Evolutionary conservation across 495 filamentous ascomycete species (phyloP).

Genomic region (Aspergillus ostianus): DNA sequence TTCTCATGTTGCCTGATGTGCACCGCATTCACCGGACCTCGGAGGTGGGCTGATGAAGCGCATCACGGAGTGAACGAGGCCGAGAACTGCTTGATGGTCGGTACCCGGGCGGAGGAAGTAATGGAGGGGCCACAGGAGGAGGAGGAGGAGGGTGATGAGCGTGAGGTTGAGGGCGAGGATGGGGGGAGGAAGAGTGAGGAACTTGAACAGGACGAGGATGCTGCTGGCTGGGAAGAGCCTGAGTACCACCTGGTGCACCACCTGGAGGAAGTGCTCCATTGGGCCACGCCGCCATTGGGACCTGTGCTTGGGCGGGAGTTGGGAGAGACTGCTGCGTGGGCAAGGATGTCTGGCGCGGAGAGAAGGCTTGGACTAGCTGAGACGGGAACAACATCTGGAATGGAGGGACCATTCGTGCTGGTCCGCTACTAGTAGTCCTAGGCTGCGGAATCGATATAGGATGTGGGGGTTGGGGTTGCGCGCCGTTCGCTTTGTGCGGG

Average conservation of each 20-base stretch:
- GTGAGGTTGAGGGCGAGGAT: neutral
- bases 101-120: slow-evolving; percentile 34
- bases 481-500: slow-evolving; percentile 1
- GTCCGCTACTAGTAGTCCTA: neutral
- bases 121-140: slow-evolving; percentile 4
- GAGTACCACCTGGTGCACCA: neutral
- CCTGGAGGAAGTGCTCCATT: neutral
- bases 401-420: neutral
- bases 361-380: neutral
- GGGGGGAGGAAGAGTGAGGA: neutral
- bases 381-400: slow-evolving; percentile 3
- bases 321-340: neutral
- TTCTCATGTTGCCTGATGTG: slow-evolving; percentile 12
- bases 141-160: neutral
- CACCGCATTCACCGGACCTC: slow-evolving; percentile 51
- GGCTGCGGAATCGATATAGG: neutral
- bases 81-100: slow-evolving; percentile 37
- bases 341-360: neutral
- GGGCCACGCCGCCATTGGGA: neutral
- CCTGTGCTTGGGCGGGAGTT: neutral
- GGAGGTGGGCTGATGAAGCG: slow-evolving; percentile 57
- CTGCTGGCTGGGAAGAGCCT: neutral
- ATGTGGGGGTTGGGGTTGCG: neutral
- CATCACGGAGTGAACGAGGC: slow-evolving; percentile 41
- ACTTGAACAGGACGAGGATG: neutral